Conservation (phyloP, 2,329 filamentous ascomycete genomes). For the Neonectria hederae region DNA sequence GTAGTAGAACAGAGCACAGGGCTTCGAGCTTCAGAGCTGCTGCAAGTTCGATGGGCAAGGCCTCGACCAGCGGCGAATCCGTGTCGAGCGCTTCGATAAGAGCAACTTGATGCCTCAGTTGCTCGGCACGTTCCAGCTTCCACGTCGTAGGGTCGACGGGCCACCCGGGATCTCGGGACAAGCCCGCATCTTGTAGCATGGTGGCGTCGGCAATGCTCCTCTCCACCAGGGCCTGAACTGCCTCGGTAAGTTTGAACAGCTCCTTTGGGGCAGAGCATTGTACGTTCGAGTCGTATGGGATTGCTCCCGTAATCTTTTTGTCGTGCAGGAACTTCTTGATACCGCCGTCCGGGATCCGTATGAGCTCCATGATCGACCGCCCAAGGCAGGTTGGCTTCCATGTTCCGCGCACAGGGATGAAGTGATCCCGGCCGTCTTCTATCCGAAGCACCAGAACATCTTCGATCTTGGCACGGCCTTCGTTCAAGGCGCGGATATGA, state of each 20-base stretch:
- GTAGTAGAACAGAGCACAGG: conserved; percentile 74
- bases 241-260: conserved; percentile 88
- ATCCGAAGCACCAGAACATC: conserved; percentile 90
- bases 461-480: conserved; percentile 72
- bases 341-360: conserved; percentile 84
- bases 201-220: conserved; percentile 68
- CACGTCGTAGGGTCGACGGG: conserved; percentile 62
- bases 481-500: conserved; percentile 76
- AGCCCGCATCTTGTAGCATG: conserved; percentile 64
- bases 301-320: conserved; percentile 56
- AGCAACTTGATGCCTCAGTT: conserved; percentile 44
- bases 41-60: conserved; percentile 70
- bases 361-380: conserved; percentile 86
- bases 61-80: conserved; percentile 68
- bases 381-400: conserved; percentile 89
- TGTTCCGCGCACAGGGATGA: conserved; percentile 79
- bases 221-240: conserved; percentile 69
- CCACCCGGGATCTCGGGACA: conserved; percentile 68
- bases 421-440: conserved; percentile 86
- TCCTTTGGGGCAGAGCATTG: conserved; percentile 87
- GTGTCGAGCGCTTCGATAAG: conserved; percentile 77
- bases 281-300: conserved; percentile 66
- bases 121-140: conserved; percentile 37
- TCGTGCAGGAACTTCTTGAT: conserved; percentile 64
- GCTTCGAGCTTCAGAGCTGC: conserved; percentile 78